Evolutionary conservation across 495 filamentous ascomycete species (phyloP).

Genomic region (Xylaria palmicola): DNA sequence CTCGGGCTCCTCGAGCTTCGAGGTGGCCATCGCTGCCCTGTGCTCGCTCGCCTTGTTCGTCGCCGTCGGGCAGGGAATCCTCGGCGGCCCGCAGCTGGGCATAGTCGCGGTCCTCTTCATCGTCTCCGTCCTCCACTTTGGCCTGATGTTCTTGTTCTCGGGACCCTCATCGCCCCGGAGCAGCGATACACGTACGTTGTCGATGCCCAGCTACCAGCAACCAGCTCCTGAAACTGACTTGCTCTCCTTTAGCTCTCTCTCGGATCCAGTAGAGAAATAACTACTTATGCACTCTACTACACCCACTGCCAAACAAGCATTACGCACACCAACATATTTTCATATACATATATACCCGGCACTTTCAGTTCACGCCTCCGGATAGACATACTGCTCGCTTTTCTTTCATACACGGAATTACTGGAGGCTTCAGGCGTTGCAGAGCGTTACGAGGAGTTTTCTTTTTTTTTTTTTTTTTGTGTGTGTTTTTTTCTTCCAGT

Average conservation of each 20-base stretch:
- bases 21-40: constrained; percentile 17
- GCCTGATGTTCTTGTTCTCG: constrained; percentile 14
- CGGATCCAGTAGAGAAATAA: constrained; percentile 5
- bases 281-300: background rate
- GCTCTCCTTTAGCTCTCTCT: constrained; percentile 4
- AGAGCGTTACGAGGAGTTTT: background rate
- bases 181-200: constrained; percentile 12
- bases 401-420: background rate
- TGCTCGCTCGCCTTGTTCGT: constrained; percentile 18
- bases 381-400: constrained; percentile 3
- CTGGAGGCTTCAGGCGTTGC: background rate
- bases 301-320: background rate
- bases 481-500: background rate
- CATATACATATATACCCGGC: background rate
- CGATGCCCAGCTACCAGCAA: background rate
- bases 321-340: background rate
- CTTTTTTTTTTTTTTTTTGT: background rate
- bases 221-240: background rate
- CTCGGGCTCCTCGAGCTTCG: constrained; percentile 18
- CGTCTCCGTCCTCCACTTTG: constrained; percentile 13
- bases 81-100: constrained; percentile 6
- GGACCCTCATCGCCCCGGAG: constrained; percentile 3
- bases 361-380: background rate
- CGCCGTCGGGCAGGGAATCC: constrained; percentile 10
- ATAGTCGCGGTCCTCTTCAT: constrained; percentile 14